Evolutionary conservation across 805 yeast species (phyloP).

Genomic region (Candida ulmi): DNA sequence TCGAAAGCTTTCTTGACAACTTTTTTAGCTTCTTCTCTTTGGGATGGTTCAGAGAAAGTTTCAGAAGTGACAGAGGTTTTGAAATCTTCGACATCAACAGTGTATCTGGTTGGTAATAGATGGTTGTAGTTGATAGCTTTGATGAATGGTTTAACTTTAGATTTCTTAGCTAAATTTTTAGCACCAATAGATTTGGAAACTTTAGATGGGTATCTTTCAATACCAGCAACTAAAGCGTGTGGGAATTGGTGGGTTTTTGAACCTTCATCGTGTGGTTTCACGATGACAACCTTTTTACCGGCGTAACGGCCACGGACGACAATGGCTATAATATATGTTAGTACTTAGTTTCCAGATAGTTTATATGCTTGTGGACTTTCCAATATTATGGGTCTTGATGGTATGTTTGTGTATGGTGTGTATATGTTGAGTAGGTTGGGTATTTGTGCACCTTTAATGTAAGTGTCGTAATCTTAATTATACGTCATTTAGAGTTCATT

Average conservation of each 20-base stretch:
- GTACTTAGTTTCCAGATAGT: too few species aligned
- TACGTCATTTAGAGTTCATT: too few species aligned
- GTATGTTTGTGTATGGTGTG: too few species aligned
- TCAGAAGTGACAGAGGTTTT: slow-evolving; percentile 88
- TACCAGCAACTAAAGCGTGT: slow-evolving; percentile 99
- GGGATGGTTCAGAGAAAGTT: slow-evolving; percentile 95
- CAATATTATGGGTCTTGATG: too few species aligned
- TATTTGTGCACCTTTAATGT: too few species aligned
- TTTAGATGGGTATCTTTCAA: slow-evolving; percentile 97
- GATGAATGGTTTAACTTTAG: slow-evolving; percentile 98
- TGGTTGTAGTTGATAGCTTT: slow-evolving; percentile 99
- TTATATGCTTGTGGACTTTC: neutral
- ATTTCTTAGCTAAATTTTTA: slow-evolving; percentile 95
- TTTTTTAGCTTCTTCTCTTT: slow-evolving; percentile 98
- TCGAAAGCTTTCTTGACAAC: slow-evolving; percentile 98
- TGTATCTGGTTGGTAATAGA: slow-evolving; percentile 99
- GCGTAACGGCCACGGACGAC: slow-evolving; percentile 99
- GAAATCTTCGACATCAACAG: slow-evolving; percentile 93
- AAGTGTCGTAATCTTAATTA: too few species aligned
- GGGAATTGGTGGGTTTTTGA: slow-evolving; percentile 98
- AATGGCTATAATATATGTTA: slow-evolving; percentile 46
- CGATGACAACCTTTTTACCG: slow-evolving; percentile 99
- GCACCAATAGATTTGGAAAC: slow-evolving; percentile 92
- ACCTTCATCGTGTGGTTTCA: slow-evolving; percentile 98
- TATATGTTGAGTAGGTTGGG: too few species aligned